These are phyloP conservation scores for Senecio squalidus DNA, from an alignment of 140 eudicot species.

Conservation along the genomic window DNA sequence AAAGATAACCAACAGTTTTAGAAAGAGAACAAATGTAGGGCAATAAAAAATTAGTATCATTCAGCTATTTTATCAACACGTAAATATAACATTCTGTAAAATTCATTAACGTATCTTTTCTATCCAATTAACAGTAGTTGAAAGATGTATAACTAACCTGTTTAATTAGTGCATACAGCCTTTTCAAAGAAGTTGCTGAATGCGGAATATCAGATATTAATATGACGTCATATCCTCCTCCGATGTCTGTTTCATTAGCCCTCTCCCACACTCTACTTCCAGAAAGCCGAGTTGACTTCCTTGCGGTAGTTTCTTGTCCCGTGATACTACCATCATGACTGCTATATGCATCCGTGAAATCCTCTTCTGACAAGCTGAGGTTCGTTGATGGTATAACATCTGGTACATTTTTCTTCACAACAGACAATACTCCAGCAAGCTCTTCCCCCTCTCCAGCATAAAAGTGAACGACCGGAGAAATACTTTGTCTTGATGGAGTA, in stretches of 20 bases:
- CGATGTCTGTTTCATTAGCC: conserved; percentile 46
- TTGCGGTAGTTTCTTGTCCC: conserved; percentile 38
- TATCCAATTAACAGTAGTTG: background rate
- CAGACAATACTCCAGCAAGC: conserved; percentile 46
- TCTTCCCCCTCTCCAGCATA: conserved; percentile 86
- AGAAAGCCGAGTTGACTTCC: conserved; percentile 52
- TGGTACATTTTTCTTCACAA: conserved; percentile 34
- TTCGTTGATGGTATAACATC: conserved; percentile 44
- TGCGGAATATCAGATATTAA: conserved; percentile 57
- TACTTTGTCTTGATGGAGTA: conserved; percentile 61
- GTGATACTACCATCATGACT: conserved; percentile 68
- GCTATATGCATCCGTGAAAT: conserved; percentile 50
- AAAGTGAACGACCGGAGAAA: conserved; percentile 51
- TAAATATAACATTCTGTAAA: no score
- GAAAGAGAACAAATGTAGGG: background rate
- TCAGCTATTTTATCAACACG: no score
- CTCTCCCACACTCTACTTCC: conserved; percentile 82
- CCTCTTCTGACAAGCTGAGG: conserved; percentile 70
- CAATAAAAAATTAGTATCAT: background rate
- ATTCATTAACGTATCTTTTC: background rate
- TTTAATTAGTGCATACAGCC: conserved; percentile 50
- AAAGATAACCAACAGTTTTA: background rate
- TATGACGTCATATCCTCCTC: conserved; percentile 71
- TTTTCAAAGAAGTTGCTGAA: conserved; percentile 54
- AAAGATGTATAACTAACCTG: conserved; percentile 36